Base-by-base conservation (phyloP, 192 early-diverging fungal species). In the Coemansia erecta region DNA sequence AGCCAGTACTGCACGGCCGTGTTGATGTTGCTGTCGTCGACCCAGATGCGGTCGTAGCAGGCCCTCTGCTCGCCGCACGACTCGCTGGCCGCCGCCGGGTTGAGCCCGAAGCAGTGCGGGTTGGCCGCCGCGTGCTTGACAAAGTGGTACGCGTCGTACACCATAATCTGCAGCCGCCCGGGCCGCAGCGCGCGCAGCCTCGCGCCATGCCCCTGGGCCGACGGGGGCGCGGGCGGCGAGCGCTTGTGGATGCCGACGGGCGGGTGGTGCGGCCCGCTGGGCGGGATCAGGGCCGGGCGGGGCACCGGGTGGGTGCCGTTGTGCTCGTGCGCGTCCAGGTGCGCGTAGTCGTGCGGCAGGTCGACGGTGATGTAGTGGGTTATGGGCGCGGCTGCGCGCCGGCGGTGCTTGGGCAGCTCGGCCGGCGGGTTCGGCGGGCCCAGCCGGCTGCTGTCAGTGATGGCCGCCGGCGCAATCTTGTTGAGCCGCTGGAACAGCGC, bases 61-160 rank as follows among this genome's bases (percentile, higher is more conserved):
- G 46, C 51, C 40, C 63, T 66, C n/a, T 60, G 51, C 11, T 69
- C 76, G 46, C 66, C 66, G 22, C 76, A 78, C 11, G 76, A 57
- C 60, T 64, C 47, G 58, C 52, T 51, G 42, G 72, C 62, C 51
- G 53, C 46, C 0, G 59, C 54, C 1, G 69, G 70, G 11, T 68
- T 55, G 13, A 78, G 45, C 26, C 56, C 66, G 51, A 72, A 78
- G 60, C 76, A 78, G 0, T 11, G 40, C 13, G 76, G 76, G 40
- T 62, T 72, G 17, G 56, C 41, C 31, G 64, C 39, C 11, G 70
- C 76, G 54, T 78, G 76, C 66, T 78, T 78, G 42, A 78, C 61
- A 61, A 78, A 78, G 51, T 68, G 50, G 46, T 78, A 68, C 8
- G 76, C 76, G 45, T 78, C 70, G 41, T 78, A 78, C 7, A 78